phyloP scores from a whole-genome alignment of 1,284 basidiomycete genomes.

The Trichosporon sp. region DNA sequence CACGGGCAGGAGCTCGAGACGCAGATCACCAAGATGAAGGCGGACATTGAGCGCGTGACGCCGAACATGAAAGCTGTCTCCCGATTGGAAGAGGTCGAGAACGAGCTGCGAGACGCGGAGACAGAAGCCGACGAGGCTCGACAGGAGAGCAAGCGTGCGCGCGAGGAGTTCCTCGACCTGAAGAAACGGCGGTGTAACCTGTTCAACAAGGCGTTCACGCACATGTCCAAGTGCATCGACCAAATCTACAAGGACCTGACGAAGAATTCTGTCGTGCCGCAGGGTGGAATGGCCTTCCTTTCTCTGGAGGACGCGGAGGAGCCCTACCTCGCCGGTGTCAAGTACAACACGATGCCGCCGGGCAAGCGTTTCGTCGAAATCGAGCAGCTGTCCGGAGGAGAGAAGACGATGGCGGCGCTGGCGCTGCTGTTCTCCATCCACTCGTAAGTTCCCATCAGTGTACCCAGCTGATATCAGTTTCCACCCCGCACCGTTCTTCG shows the following conservation, averaged over 20 bases:
- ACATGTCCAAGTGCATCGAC: conserved; percentile 93
- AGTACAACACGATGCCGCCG: conserved; percentile 98
- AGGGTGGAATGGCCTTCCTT: conserved; percentile 95
- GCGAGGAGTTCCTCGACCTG: conserved; percentile 86
- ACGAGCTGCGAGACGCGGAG: conserved; percentile 61
- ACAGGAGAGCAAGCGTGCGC: conserved; percentile 81
- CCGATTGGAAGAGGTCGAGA: conserved; percentile 89
- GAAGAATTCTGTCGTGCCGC: conserved; percentile 85
- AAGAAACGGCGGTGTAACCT: conserved; percentile 83
- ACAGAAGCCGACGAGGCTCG: conserved; percentile 63
- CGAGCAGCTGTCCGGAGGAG: conserved; percentile 96
- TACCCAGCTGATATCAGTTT: conserved; percentile 64
- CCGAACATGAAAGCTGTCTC: conserved; percentile 97
- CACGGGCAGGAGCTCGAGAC: conserved; percentile 74
- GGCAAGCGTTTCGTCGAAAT: conserved; percentile 99
- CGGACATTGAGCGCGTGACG: conserved; percentile 90
- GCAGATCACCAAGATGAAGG: conserved; percentile 70
- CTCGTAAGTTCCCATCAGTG: conserved; percentile 61
- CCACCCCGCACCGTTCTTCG: conserved; percentile 98
- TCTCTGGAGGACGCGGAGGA: conserved; percentile 97
- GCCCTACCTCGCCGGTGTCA: conserved; percentile 92
- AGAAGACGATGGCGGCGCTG: conserved; percentile 96
- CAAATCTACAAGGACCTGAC: conserved; percentile 97
- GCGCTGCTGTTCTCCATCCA: conserved; percentile 96
- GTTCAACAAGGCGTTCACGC: conserved; percentile 94